Conservation (phyloP, 768 basidiomycete species). For the Boletus bicolor region DNA sequence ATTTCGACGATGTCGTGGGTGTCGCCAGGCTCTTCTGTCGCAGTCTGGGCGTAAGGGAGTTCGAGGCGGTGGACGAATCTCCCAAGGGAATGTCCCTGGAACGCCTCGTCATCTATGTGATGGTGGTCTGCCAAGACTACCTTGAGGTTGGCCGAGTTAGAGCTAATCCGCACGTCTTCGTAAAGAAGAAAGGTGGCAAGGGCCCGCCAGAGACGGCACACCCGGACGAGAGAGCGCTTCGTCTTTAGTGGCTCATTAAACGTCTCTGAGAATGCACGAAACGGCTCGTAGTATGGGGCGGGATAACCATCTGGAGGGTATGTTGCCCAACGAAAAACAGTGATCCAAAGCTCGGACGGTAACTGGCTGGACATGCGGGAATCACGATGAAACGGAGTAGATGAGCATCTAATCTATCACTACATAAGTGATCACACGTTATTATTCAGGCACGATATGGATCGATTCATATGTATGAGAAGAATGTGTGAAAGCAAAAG, state of each 20-base stretch:
- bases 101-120: constrained; percentile 7
- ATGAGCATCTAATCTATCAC: background rate
- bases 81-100: constrained; percentile 24
- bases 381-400: background rate
- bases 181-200: constrained; percentile 49
- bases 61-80: constrained; percentile 52
- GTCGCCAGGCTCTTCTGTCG: constrained; percentile 32
- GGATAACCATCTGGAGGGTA: constrained; percentile 26
- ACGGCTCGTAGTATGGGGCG: constrained; percentile 43
- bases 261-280: constrained; percentile 36
- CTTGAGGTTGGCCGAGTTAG: constrained; percentile 31
- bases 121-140: constrained; percentile 25
- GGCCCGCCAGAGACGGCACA: constrained; percentile 56
- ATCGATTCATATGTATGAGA: constrained; percentile 1
- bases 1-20: constrained; percentile 43
- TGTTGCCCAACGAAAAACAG: constrained; percentile 47
- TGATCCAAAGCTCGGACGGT: constrained; percentile 55
- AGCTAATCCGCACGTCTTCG: constrained; percentile 47
- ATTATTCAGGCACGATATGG: background rate
- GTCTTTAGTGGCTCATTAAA: constrained; percentile 33
- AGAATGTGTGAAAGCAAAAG: constrained; percentile 9
- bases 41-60: constrained; percentile 56
- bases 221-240: constrained; percentile 44
- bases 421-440: constrained; percentile 6
- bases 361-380: constrained; percentile 22